phyloP scores from a whole-genome alignment of 495 filamentous ascomycete species.

The Trichoderma gamsii region DNA sequence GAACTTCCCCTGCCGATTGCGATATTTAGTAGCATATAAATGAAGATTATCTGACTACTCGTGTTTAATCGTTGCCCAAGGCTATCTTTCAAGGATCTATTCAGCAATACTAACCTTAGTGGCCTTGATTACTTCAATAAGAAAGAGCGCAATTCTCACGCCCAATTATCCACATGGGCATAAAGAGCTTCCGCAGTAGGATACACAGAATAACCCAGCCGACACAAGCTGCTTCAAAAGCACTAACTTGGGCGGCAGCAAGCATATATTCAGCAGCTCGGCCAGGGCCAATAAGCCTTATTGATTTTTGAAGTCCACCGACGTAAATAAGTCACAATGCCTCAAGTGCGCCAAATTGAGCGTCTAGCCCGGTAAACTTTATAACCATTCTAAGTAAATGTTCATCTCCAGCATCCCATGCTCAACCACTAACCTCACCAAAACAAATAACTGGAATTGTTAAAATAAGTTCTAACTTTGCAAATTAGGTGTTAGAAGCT shows the following conservation, averaged over 20 bases:
- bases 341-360: not conserved
- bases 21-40: no score
- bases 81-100: not conserved
- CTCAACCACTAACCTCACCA: not conserved
- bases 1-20: no score
- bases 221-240: not conserved
- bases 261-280: not conserved
- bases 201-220: not conserved
- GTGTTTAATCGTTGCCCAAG: no score
- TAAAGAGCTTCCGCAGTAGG: not conserved
- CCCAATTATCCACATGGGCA: not conserved
- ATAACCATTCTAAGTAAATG: not conserved
- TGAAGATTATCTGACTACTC: no score
- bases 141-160: slow-evolving; percentile 1
- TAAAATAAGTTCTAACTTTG: not conserved
- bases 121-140: not conserved
- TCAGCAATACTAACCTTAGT: slow-evolving; percentile 1
- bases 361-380: not conserved
- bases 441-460: not conserved
- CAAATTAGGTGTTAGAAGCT: not conserved
- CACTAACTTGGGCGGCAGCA: not conserved
- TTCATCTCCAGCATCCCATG: slow-evolving; percentile 1
- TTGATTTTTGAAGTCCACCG: not conserved
- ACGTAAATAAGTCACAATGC: not conserved
- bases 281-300: not conserved